Base-by-base conservation (phyloP, 805 yeast species). In the Kuraishia capsulata region DNA sequence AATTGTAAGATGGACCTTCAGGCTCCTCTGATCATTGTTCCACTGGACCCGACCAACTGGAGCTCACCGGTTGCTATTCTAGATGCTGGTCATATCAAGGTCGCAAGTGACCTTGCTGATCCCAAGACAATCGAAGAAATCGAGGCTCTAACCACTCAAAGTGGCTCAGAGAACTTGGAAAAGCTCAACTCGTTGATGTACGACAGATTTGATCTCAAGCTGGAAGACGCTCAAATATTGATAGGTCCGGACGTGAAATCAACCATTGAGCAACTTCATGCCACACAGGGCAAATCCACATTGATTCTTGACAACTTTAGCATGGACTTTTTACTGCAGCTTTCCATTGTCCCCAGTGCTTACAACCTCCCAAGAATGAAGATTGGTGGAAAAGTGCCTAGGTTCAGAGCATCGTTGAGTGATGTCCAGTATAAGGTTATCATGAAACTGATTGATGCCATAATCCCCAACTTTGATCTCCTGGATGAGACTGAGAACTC, bases 71-170 rank as follows among this genome's bases (percentile, higher is more conserved):
- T 95, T 46, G 85, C 89, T 3, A 76, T 92, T 16, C 67, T 92
- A 39, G 97, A 92, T 67, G 96, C 97, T 5, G 99, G 99, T 52
- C 96, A 90, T 56, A 81, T 94, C 19, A 79, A 87, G 45, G 76
- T 92, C 13, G 61, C 67, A 2, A 85, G 96, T 53, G 92, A 89
- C 49, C 68, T 90, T 30, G 92, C 79, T 3, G 84, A 82, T 35
- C 76, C 76, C 45, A 69, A 73, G 3, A 76, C 74, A 34, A 71
- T 88, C 20, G 78, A 79, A 37, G 78, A 78, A 41, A 74, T 88
- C 34, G 76, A 84, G 51, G 66, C 68, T 5, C 62, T 70, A n/a
- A 57, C 59, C 19, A 62, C 61, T 42, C 81, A 80, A 51, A 62
- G 72, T 1, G 68, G 62, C 3, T 76, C 71, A 2, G 96, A 90